Base-by-base conservation (phyloP, 768 basidiomycete species). In the Podaxis sp. region DNA sequence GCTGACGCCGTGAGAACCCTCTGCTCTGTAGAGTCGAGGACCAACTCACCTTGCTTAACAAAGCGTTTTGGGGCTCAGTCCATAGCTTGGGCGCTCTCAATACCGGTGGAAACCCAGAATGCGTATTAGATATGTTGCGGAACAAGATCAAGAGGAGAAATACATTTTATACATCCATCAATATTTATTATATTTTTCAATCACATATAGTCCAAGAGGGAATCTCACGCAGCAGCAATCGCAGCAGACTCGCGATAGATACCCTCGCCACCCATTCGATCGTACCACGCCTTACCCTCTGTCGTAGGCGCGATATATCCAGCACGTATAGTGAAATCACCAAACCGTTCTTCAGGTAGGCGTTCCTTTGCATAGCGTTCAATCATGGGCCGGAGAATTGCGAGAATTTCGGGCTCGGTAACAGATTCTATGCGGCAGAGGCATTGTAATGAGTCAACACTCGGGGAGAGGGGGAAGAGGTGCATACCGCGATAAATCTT, bases 321-420 rank as follows among this genome's bases (percentile, higher is more conserved):
- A 25, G 86, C 89, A 50, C 96, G 82, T 63, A 99, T 90, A 35
- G 93, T 92, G 72, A 91, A 99, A 73, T 98, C 97, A 35, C 97
- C 97, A 68, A 99, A 98, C 59, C 79, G 88, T 74, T 99, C 97
- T 32, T 92, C 94, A 7, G 91, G 87, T 3, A 79, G 75, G 50
- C 96, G 81, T 72, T 98, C 95, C 27, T 90, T 77, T 0, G 96
- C 93, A 71, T 94, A 99, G 61, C 83, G 80, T 74, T 93, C 94
- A 82, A 99, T 96, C 91, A 99, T 95, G 0, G 95, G 95, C 59
- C 72, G 67, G 23, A 99, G 84, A 64, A 95, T 95, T 4, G 87
- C 87, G 56, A 99, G 76, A 58, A 97, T 97, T 72, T 97, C 94
- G 6, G 87, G 90, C 72, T 96, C 95, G 2, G 90, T 88, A 40